Percentiles rank a stretch among this genome's conserved stretches.
Conservation (phyloP, 345 rosid genomes). For the Ailanthus altissimus region DNA sequence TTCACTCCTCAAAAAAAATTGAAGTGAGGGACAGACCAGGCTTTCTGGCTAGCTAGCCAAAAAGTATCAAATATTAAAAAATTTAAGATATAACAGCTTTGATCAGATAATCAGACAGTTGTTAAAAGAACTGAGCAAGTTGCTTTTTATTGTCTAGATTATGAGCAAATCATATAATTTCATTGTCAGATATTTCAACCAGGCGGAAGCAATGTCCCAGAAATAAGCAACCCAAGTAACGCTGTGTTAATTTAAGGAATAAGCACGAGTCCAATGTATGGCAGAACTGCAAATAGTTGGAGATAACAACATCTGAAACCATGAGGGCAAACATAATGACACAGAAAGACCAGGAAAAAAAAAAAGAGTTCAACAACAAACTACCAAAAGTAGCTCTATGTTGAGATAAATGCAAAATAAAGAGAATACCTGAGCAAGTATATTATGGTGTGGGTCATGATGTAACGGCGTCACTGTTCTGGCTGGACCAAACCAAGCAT, state of each 20-base stretch:
- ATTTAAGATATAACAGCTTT: neutral
- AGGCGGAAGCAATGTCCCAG: neutral
- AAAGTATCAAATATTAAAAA: neutral
- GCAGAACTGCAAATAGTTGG: neutral
- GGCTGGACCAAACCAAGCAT: constrained; percentile 98
- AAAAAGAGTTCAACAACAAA: constrained; percentile 3
- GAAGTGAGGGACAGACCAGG: neutral
- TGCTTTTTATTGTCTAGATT: neutral
- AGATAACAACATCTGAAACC: neutral
- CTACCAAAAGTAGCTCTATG: neutral
- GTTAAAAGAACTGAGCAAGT: neutral
- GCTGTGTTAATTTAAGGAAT: neutral
- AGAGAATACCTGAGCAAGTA: constrained; percentile 80
- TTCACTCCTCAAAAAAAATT: neutral
- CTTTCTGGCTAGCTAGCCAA: neutral
- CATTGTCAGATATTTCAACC: neutral
- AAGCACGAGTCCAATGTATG: neutral
- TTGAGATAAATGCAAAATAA: neutral
- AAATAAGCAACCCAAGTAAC: neutral
- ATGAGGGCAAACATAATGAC: neutral
- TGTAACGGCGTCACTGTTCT: constrained; percentile 96
- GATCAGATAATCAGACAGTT: neutral
- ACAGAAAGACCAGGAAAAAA: neutral
- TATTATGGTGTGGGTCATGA: constrained; percentile 98
- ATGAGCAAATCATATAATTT: neutral